Evolutionary conservation across 164 flowering plant species (phyloP), one percentile per base, ranked within the genome.

Genomic region (Paratinospora sagittata): DNA sequence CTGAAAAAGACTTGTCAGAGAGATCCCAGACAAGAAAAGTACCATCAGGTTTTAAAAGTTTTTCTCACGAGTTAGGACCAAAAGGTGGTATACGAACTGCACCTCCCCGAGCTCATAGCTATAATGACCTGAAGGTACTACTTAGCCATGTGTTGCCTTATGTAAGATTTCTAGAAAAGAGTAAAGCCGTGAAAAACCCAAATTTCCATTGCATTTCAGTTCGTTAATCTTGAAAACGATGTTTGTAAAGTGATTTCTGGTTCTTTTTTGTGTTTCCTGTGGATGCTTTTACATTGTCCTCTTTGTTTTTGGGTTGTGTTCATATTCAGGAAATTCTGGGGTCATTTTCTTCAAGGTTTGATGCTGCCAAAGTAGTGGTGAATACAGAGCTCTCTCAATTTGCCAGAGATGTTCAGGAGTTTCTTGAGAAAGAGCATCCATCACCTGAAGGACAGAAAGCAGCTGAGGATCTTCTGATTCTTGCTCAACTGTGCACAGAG

Each of bases 51-150:
- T 58, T 83, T 45, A 89, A 89, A 82, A 88, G 94, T 69, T 89
- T 86, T 75, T 89, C 94, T 36, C 91, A 89, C 80, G 94, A 88
- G 77, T 65, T 89, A 63, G 90, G 91, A 70, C 89, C 86, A 47
- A 85, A 81, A 70, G 88, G 89, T 66, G 89, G 88, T 66, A 79
- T 82, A 70, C 83, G 66, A 37, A 79, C 84, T 74, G 39, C 75
- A 21, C 65, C 73, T 66, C 84, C 87, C 21, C 88, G 91, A 41
- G 84, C 89, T 13, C 90, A 85, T 71, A 89, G 94, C 81, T 84
- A 78, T 69, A 73, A 75, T 80, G 89, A 89, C 78, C 81, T 89
- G 73, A 84, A 86, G 90, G 94, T 89, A 87, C 36, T 11, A 58
- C 39, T 66, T 41, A 52, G 49, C 55, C 41, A 34, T 36, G n/a